These are phyloP conservation scores for Trichosporon inkin DNA, from an alignment of 1,284 basidiomycete species.

Conservation along the genomic window DNA sequence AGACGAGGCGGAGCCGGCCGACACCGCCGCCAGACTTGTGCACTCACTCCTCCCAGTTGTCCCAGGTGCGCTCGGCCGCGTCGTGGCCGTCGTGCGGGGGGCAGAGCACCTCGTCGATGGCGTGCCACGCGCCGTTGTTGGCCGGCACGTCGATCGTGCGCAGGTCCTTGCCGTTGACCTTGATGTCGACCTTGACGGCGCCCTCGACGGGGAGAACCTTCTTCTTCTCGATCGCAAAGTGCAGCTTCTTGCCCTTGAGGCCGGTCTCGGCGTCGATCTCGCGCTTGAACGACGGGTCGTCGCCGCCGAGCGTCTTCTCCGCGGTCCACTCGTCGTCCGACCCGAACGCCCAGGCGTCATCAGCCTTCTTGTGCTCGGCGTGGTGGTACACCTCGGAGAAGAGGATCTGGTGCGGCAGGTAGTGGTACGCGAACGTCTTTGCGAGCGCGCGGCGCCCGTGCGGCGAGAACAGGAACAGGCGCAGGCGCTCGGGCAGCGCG, in stretches of 20 bases:
- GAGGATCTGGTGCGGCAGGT: constrained; percentile 59
- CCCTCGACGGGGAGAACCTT: constrained; percentile 49
- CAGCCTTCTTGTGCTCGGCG: constrained; percentile 19
- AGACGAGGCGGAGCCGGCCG: not conserved
- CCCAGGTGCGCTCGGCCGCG: constrained; percentile 52
- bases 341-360: constrained; percentile 5
- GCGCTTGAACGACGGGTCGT: constrained; percentile 53
- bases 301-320: constrained; percentile 21
- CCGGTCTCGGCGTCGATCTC: constrained; percentile 56
- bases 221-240: constrained; percentile 57
- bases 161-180: constrained; percentile 57
- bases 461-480: constrained; percentile 64
- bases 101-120: constrained; percentile 56
- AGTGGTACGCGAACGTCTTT: constrained; percentile 65
- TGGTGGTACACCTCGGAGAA: constrained; percentile 57
- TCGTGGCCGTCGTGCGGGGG: constrained; percentile 51
- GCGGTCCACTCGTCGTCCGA: constrained; percentile 16
- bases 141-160: constrained; percentile 57
- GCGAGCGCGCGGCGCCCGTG: constrained; percentile 58
- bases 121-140: constrained; percentile 61
- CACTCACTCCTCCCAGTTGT: constrained; percentile 60
- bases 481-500: constrained; percentile 58
- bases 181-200: constrained; percentile 53
- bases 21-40: not conserved
- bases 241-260: constrained; percentile 55